Percentiles rank a stretch among this genome's conserved stretches.
These are phyloP conservation scores for Pseudomonodictys pantanalensis DNA, from an alignment of 495 filamentous ascomycete species.

Conservation along the genomic window DNA sequence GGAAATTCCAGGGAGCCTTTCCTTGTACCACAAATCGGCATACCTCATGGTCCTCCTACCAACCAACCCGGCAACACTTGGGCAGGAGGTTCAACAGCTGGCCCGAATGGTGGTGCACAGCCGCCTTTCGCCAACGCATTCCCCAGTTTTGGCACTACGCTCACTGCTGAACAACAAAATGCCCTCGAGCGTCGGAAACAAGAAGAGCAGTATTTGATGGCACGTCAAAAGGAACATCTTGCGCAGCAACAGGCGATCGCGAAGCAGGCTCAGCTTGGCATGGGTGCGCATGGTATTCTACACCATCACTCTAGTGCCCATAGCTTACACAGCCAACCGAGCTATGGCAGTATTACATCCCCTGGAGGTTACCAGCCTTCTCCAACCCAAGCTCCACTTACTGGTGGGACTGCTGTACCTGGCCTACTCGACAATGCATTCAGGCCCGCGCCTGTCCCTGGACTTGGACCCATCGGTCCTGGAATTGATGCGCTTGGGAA, in stretches of 20 bases:
- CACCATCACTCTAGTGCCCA: constrained; percentile 94
- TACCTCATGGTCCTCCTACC: constrained; percentile 73
- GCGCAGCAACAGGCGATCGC: constrained; percentile 78
- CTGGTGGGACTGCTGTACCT: constrained; percentile 53
- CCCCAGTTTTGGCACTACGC: constrained; percentile 94
- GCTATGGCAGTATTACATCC: constrained; percentile 88
- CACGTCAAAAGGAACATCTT: constrained; percentile 89
- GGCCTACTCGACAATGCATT: constrained; percentile 74
- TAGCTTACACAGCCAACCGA: constrained; percentile 92
- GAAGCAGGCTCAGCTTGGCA: constrained; percentile 67
- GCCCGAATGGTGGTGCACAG: constrained; percentile 59
- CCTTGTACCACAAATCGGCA: constrained; percentile 92
- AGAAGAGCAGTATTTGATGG: constrained; percentile 95
- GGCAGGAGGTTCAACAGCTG: constrained; percentile 39
- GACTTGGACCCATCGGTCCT: constrained; percentile 53
- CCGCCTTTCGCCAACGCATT: constrained; percentile 95
- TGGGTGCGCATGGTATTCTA: constrained; percentile 50
- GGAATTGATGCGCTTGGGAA: constrained; percentile 50
- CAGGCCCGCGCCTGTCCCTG: constrained; percentile 42
- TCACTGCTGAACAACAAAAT: constrained; percentile 97
- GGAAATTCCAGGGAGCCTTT: constrained; percentile 97
- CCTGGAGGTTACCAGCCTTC: constrained; percentile 72
- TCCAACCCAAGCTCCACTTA: constrained; percentile 67
- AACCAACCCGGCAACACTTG: constrained; percentile 49
- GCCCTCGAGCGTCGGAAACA: constrained; percentile 94